Evolutionary conservation across 2,329 filamentous ascomycete species (phyloP).

Genomic region (Colletotrichum echinochloae): DNA sequence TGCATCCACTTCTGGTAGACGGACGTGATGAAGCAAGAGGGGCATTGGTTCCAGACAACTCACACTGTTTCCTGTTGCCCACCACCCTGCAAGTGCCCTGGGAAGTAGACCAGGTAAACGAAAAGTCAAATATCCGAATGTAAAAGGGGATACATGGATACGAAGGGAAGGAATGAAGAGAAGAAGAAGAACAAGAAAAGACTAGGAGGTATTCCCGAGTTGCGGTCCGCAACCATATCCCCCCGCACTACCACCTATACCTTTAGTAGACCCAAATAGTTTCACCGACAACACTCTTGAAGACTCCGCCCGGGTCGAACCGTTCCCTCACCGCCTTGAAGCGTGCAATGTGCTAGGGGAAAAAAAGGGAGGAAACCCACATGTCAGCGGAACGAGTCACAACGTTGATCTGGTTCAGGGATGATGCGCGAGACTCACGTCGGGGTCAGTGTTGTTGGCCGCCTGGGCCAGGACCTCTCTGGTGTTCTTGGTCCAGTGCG

Average conservation of each 20-base stretch:
- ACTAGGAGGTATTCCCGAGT: background rate
- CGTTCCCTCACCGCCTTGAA: constrained; percentile 62
- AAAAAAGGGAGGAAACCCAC: background rate
- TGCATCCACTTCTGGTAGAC: background rate
- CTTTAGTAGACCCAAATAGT: constrained; percentile 57
- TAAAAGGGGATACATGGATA: background rate
- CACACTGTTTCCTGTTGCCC: background rate
- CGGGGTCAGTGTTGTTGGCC: constrained; percentile 60
- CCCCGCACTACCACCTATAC: too few species aligned
- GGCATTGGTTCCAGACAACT: background rate
- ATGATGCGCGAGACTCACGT: constrained; percentile 45
- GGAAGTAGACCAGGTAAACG: background rate
- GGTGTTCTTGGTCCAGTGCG: constrained; percentile 67
- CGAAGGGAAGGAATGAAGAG: too few species aligned
- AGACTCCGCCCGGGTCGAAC: constrained; percentile 62
- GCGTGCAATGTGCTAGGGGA: constrained; percentile 53
- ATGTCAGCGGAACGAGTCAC: background rate
- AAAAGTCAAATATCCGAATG: too few species aligned
- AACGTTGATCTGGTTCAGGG: background rate
- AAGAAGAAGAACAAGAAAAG: background rate
- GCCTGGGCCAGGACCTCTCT: constrained; percentile 58
- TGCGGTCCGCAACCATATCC: too few species aligned
- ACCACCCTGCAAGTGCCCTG: background rate
- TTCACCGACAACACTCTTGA: constrained; percentile 61
- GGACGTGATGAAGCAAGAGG: background rate